A percentile compares a stretch with the other conserved stretches of the same genome.
These are phyloP conservation scores for Geotrichum fermentans DNA, from an alignment of 1,139 yeast genomes.

Conservation along the genomic window DNA sequence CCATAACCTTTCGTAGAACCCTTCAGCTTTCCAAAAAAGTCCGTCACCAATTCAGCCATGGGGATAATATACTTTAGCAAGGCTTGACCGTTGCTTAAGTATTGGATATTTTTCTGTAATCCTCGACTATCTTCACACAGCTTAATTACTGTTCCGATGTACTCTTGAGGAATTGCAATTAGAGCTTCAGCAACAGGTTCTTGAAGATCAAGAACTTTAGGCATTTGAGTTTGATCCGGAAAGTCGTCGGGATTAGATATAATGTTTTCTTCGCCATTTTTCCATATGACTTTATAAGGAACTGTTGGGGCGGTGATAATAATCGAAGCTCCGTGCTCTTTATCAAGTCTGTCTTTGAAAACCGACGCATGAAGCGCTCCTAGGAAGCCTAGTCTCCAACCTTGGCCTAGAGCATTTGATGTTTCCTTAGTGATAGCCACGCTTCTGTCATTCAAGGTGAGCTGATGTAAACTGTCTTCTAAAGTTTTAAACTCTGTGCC, in stretches of 20 bases:
- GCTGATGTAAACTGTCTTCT: slow-evolving; percentile 84
- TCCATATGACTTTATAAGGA: slow-evolving; percentile 69
- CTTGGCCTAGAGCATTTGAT: slow-evolving; percentile 91
- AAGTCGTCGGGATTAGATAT: slow-evolving; percentile 90
- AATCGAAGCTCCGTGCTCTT: slow-evolving; percentile 88
- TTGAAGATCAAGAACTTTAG: slow-evolving; percentile 53
- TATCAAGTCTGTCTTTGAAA: slow-evolving; percentile 82
- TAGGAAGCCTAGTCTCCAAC: slow-evolving; percentile 93
- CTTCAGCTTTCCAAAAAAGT: slow-evolving; percentile 88
- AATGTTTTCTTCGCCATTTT: slow-evolving; percentile 57
- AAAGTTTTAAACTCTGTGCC: slow-evolving; percentile 83
- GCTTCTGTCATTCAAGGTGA: slow-evolving; percentile 86
- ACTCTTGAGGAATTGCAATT: slow-evolving; percentile 88
- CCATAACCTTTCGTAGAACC: slow-evolving; percentile 92
- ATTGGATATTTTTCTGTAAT: slow-evolving; percentile 70
- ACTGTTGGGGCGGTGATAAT: slow-evolving; percentile 96
- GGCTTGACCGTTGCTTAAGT: slow-evolving; percentile 76
- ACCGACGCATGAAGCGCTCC: slow-evolving; percentile 96
- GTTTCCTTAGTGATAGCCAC: slow-evolving; percentile 87
- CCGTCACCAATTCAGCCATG: slow-evolving; percentile 84
- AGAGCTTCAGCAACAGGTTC: slow-evolving; percentile 91
- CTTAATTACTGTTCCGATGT: slow-evolving; percentile 78
- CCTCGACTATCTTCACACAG: slow-evolving; percentile 85
- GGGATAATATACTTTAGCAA: slow-evolving; percentile 76
- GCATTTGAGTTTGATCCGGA: slow-evolving; percentile 50